phyloP scores from a whole-genome alignment of 257 asterid species.

The Handroanthus guayacan region DNA sequence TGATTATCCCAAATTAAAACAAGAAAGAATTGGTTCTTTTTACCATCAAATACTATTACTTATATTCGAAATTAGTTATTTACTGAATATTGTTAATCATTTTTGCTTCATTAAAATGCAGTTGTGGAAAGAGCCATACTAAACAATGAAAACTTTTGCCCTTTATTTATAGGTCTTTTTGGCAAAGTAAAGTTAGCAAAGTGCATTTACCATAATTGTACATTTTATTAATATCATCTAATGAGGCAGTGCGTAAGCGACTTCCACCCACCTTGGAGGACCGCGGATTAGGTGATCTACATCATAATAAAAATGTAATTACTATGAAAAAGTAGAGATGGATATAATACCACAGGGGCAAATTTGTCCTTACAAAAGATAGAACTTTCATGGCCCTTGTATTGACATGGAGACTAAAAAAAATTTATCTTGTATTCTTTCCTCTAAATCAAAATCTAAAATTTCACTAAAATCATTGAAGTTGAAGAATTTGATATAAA shows the following conservation, averaged over 20 bases:
- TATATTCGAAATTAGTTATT: no score
- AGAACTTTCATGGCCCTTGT: neutral
- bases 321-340: neutral
- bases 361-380: neutral
- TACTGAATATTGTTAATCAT: no score
- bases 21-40: neutral
- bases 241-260: neutral
- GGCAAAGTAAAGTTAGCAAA: neutral
- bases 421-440: neutral
- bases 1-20: no score
- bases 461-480: neutral
- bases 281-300: conserved; percentile 33
- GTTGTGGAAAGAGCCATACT: neutral
- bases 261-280: conserved; percentile 37
- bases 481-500: neutral
- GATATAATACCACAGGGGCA: conserved; percentile 7
- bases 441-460: neutral
- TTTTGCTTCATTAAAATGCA: neutral
- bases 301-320: neutral
- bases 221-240: neutral
- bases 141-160: neutral
- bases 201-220: neutral
- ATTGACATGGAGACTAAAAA: neutral
- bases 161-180: neutral
- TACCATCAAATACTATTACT: neutral